Conservation (phyloP, 2,329 filamentous ascomycete species). For the Xylariales sp. region DNA sequence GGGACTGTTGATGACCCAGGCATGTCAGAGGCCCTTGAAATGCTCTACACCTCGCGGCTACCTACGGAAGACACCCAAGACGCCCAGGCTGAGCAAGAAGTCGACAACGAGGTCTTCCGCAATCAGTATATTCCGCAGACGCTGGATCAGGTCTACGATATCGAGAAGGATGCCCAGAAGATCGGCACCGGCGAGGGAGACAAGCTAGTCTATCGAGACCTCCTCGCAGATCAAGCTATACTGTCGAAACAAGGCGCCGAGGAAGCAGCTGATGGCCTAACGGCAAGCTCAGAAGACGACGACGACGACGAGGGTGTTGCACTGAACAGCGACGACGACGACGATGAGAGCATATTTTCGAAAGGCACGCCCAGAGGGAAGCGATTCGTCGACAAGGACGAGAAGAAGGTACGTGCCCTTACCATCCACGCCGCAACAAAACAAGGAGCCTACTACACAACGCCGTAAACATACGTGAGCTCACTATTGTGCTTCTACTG, state of each 20-base stretch:
- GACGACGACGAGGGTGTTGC: slow-evolving; percentile 46
- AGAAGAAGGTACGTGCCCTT: slow-evolving; percentile 64
- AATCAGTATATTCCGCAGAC: slow-evolving; percentile 97
- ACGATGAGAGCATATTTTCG: slow-evolving; percentile 52
- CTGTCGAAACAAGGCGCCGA: slow-evolving; percentile 26
- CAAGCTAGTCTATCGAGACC: slow-evolving; percentile 77
- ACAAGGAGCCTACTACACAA: too few species aligned
- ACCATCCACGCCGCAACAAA: too few species aligned
- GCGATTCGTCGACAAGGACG: slow-evolving; percentile 85
- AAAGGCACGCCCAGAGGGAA: slow-evolving; percentile 72
- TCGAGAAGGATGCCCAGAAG: slow-evolving; percentile 82
- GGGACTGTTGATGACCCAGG: slow-evolving; percentile 57
- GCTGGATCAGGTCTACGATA: slow-evolving; percentile 91
- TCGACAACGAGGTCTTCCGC: slow-evolving; percentile 88
- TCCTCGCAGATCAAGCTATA: slow-evolving; percentile 68
- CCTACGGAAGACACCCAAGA: slow-evolving; percentile 46
- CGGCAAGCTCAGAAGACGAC: slow-evolving; percentile 33
- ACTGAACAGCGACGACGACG: slow-evolving; percentile 37
- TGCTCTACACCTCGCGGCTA: slow-evolving; percentile 56
- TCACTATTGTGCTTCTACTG: too few species aligned
- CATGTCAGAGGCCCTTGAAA: slow-evolving; percentile 59
- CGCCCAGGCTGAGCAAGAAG: slow-evolving; percentile 55
- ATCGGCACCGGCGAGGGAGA: slow-evolving; percentile 68
- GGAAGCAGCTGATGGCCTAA: slow-evolving; percentile 29
- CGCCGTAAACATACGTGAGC: too few species aligned